These are phyloP conservation scores for Cladosporium sp. DNA, from an alignment of 2,329 filamentous ascomycete genomes.

Conservation along the genomic window DNA sequence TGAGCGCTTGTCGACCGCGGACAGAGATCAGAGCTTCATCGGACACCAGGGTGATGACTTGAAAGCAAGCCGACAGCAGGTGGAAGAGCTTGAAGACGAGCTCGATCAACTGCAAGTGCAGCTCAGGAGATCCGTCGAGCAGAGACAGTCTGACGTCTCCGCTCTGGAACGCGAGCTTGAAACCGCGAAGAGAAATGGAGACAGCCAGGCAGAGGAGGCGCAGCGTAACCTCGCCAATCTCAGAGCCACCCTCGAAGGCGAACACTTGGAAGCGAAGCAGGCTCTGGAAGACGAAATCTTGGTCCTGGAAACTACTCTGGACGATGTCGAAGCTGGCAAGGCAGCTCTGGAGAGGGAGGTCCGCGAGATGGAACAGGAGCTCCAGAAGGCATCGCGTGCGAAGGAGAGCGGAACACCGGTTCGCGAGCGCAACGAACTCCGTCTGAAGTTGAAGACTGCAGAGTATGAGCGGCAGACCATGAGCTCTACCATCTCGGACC, in stretches of 20 bases:
- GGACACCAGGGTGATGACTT: conserved; percentile 26
- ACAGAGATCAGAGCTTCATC: conserved; percentile 26
- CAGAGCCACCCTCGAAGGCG: conserved; percentile 44
- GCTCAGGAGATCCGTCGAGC: conserved; percentile 29
- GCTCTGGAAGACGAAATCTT: conserved; percentile 55
- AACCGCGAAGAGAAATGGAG: conserved; percentile 21
- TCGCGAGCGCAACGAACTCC: conserved; percentile 33
- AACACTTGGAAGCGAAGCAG: conserved; percentile 34
- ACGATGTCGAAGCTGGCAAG: conserved; percentile 46
- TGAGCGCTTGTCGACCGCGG: conserved; percentile 20
- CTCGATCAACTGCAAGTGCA: conserved; percentile 38
- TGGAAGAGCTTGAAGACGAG: conserved; percentile 36
- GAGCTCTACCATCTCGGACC: conserved; percentile 29
- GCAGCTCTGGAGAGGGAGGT: conserved; percentile 57
- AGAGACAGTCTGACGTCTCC: conserved; percentile 34
- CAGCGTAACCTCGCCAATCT: conserved; percentile 47
- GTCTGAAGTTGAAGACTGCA: conserved; percentile 26
- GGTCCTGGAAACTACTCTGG: conserved; percentile 41
- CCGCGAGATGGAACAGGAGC: conserved; percentile 35
- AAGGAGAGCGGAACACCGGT: conserved; percentile 35
- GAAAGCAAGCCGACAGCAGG: conserved; percentile 23
- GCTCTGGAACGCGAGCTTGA: conserved; percentile 41
- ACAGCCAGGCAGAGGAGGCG: conserved; percentile 22
- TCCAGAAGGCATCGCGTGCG: conserved; percentile 32
- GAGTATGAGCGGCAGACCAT: conserved; percentile 31